Conservation (phyloP, 495 filamentous ascomycete genomes). For the Talaromyces borbonicus region DNA sequence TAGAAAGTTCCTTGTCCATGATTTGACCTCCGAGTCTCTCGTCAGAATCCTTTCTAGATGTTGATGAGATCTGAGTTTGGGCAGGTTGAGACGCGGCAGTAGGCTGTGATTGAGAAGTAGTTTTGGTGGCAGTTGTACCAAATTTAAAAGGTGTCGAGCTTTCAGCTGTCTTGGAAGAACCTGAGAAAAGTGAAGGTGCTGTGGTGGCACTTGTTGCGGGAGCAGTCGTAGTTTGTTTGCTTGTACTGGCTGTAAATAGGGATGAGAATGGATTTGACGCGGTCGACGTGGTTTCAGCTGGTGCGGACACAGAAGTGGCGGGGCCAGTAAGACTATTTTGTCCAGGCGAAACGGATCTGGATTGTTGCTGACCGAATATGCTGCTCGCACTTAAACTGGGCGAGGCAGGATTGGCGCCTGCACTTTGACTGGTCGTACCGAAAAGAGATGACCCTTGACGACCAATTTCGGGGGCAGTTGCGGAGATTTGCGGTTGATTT, state of each 20-base stretch:
- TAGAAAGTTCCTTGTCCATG: not conserved
- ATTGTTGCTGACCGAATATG: constrained; percentile 1
- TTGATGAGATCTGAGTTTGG: not conserved
- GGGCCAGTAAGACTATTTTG: constrained; percentile 1
- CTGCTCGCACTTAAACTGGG: not conserved
- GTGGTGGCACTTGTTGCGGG: not conserved
- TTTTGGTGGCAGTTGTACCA: not conserved
- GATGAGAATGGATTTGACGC: constrained; percentile 1
- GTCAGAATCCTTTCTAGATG: not conserved
- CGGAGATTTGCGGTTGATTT: constrained; percentile 10
- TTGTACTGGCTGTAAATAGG: not conserved
- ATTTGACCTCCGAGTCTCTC: not conserved
- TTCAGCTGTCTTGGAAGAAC: not conserved
- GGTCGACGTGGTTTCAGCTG: constrained; percentile 13
- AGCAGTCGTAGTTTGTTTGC: not conserved
- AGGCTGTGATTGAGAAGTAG: not conserved
- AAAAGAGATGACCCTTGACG: constrained; percentile 14
- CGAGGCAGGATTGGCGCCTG: constrained; percentile 4
- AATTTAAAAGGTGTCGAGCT: not conserved
- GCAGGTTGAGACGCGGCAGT: not conserved
- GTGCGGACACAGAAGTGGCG: constrained; percentile 7
- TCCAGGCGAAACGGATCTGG: not conserved
- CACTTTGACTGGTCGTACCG: constrained; percentile 14
- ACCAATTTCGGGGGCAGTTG: constrained; percentile 4
- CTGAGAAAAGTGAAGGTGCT: not conserved